Base-by-base conservation (phyloP, 2,329 filamentous ascomycete species). In the Curvularia sp. region DNA sequence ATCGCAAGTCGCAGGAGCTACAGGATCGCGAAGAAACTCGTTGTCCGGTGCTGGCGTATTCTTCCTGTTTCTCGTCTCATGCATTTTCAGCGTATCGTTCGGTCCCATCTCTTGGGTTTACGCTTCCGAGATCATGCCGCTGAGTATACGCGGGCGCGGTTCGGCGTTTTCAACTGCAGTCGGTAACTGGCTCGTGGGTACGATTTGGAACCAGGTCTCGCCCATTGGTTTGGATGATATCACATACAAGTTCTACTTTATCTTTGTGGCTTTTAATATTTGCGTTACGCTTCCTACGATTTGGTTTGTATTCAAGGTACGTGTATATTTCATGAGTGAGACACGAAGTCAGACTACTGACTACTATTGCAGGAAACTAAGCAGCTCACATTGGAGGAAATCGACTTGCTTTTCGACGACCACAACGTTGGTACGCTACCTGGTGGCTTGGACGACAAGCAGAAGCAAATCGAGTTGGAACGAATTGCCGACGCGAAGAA, bases 111-210 rank as follows among this genome's bases (percentile, higher is more conserved):
- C 80, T 0, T 89, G 87, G 86, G 80, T 89, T 1, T 89, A 89
- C 72, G 86, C 87, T 71, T 83, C 83, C 15, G 88, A 90, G 72
- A 85, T 90, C 59, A 74, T 77, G 74, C 87, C 88, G 9, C 83
- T 89, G 75, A 85, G 86, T 61, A 89, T 89, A 53, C 85, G 88
- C 30, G 83, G 83, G 5, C 80, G 82, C 21, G 85, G 85, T 2
- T 84, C 81, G 46, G 84, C 84, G 4, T 86, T 87, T 60, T 83
- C 84, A 0, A 86, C 84, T 0, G 83, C 80, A 47, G 78, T 87
- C 43, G 84, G 84, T 1, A 87, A 86, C 64, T 87, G 84, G 84
- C 77, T 85, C 3, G 83, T 87, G 15, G 82, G 82, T 28, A 86
- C 85, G 0, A 78, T 88, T 27, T 87, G 84, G 79, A 81, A 81